A percentile compares a stretch with the other conserved stretches of the same genome.
phyloP scores from a whole-genome alignment of 176 grass and related monocot genomes.

The Stipa capillata region DNA sequence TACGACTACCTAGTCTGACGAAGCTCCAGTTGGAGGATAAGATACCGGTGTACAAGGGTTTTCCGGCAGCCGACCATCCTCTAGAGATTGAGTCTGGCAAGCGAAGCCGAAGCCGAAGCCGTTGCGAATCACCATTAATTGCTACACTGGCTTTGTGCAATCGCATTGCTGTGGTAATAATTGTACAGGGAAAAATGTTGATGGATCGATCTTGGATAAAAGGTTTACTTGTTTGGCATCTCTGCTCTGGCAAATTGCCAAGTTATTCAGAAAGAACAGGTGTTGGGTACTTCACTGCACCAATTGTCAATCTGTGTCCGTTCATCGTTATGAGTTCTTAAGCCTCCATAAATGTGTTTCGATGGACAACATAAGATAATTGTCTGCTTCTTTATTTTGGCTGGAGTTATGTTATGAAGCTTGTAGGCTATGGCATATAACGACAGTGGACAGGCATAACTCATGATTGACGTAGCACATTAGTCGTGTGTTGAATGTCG shows the following conservation, averaged over 20 bases:
- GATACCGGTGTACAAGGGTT: conserved; percentile 21
- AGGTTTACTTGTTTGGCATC: conserved; percentile 18
- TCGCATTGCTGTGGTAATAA: conserved; percentile 39
- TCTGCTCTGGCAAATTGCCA: conserved; percentile 31
- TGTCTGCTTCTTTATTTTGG: not conserved
- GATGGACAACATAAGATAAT: not conserved
- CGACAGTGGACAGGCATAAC: too few species aligned
- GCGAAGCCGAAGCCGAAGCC: conserved; percentile 21
- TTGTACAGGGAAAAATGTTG: conserved; percentile 34
- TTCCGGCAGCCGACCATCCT: conserved; percentile 54
- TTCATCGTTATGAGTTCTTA: not conserved
- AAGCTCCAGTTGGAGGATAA: not conserved
- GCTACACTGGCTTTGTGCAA: conserved; percentile 22
- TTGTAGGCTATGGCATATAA: too few species aligned
- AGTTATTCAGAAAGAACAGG: not conserved
- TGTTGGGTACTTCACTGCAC: not conserved
- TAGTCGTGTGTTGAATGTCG: too few species aligned
- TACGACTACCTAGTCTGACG: conserved; percentile 65
- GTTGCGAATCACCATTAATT: not conserved
- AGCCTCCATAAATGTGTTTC: not conserved
- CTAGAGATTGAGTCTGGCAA: conserved; percentile 53
- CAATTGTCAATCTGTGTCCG: not conserved
- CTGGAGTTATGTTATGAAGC: not conserved
- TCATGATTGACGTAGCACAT: too few species aligned
- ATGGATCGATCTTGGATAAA: not conserved